Percentiles rank a stretch among this genome's conserved stretches.
Conservation (phyloP, 2,329 filamentous ascomycete species). For the Fusarium sp. region DNA sequence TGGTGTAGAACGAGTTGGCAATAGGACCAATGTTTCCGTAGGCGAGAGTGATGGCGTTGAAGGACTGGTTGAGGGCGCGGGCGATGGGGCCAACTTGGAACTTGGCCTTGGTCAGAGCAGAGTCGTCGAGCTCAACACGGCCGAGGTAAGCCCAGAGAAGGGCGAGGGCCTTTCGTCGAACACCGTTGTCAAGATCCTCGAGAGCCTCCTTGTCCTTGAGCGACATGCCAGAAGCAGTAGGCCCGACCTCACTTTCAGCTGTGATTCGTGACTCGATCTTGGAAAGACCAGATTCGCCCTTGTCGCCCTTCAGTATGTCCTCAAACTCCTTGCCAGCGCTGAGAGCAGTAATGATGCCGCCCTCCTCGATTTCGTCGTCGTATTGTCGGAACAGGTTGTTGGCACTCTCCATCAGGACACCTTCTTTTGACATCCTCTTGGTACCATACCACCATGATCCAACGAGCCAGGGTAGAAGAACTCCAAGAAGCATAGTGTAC, state of each 20-base stretch:
- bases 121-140: conserved; percentile 84
- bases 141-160: conserved; percentile 96
- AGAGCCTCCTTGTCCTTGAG: conserved; percentile 80
- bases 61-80: conserved; percentile 84
- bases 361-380: conserved; percentile 82
- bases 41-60: conserved; percentile 86
- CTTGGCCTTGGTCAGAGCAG: conserved; percentile 83
- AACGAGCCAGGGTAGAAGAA: conserved; percentile 90
- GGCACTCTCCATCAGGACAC: conserved; percentile 90
- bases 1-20: conserved; percentile 81
- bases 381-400: conserved; percentile 96
- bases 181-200: conserved; percentile 81
- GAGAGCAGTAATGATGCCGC: conserved; percentile 81
- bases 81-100: conserved; percentile 90
- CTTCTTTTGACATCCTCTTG: conserved; percentile 91
- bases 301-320: conserved; percentile 77
- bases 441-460: conserved; percentile 99
- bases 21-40: conserved; percentile 87
- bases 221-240: conserved; percentile 68
- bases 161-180: conserved; percentile 85
- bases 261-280: conserved; percentile 86
- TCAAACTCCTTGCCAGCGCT: conserved; percentile 90
- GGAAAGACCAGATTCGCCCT: conserved; percentile 81
- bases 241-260: conserved; percentile 64
- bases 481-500: conserved; percentile 88